Evolutionary conservation across 768 basidiomycete genomes (phyloP).

Genomic region (Strobilomyces dryophilus): DNA sequence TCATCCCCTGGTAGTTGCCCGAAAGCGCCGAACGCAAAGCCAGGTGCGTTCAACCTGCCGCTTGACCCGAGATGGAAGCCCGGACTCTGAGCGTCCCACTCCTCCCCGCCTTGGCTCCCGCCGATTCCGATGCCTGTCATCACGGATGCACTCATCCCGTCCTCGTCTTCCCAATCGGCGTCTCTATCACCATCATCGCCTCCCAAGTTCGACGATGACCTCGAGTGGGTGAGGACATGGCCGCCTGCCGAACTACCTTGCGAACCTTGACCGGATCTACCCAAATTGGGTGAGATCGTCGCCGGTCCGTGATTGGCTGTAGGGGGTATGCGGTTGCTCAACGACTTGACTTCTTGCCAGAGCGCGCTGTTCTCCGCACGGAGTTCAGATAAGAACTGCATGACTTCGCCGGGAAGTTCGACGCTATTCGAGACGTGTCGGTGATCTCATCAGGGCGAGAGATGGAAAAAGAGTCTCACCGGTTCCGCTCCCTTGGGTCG

Average conservation of each 20-base stretch:
- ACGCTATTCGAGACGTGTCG: slow-evolving; percentile 47
- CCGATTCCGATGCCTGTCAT: slow-evolving; percentile 13
- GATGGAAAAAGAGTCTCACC: slow-evolving; percentile 14
- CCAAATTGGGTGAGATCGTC: slow-evolving; percentile 5
- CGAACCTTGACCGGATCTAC: slow-evolving; percentile 7
- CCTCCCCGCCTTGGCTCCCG: slow-evolving; percentile 18
- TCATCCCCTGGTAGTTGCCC: slow-evolving; percentile 14
- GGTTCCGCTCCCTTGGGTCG: slow-evolving; percentile 48
- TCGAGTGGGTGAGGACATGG: slow-evolving; percentile 21
- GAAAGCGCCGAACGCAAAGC: slow-evolving; percentile 8
- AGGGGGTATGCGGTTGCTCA: slow-evolving; percentile 21
- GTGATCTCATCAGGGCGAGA: background rate
- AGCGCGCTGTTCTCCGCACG: slow-evolving; percentile 68
- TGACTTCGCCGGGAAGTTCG: slow-evolving; percentile 78
- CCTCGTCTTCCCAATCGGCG: slow-evolving; percentile 28
- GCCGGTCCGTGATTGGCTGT: background rate
- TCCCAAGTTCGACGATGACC: slow-evolving; percentile 27
- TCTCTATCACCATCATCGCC: slow-evolving; percentile 26
- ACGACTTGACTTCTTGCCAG: slow-evolving; percentile 34
- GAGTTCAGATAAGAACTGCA: slow-evolving; percentile 50
- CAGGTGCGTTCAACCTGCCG: slow-evolving; percentile 11
- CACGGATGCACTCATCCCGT: slow-evolving; percentile 11
- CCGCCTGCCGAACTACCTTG: slow-evolving; percentile 9
- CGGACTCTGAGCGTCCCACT: slow-evolving; percentile 22
- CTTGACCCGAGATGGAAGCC: slow-evolving; percentile 12